These are phyloP conservation scores for Salix suchowensis DNA, from an alignment of 345 rosid genomes.

Conservation along the genomic window DNA sequence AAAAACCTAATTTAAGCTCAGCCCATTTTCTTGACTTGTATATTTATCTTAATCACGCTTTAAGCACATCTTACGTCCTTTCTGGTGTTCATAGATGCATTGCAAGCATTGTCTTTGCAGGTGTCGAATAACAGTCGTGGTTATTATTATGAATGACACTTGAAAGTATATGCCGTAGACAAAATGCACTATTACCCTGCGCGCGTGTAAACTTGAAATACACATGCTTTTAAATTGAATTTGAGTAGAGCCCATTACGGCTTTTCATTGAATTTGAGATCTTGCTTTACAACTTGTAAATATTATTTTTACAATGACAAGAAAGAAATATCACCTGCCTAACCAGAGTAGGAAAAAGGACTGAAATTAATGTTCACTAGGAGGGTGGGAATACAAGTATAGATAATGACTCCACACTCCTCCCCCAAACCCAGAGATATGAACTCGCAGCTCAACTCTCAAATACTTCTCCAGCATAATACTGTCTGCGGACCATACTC, in stretches of 20 bases:
- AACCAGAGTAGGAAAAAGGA: not conserved
- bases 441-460: conserved; percentile 30
- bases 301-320: conserved; percentile 12
- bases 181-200: too few species aligned
- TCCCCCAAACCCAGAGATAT: not conserved
- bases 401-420: not conserved
- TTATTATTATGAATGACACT: too few species aligned
- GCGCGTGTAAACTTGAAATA: too few species aligned
- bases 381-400: not conserved
- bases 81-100: too few species aligned
- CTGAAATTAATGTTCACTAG: not conserved
- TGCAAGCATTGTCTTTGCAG: too few species aligned
- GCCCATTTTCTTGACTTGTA: not conserved
- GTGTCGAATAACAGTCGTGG: too few species aligned
- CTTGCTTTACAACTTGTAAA: not conserved
- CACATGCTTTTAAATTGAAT: too few species aligned
- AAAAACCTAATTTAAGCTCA: not conserved
- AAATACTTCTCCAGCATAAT: conserved; percentile 24
- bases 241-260: not conserved
- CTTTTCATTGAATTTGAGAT: not conserved
- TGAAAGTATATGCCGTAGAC: too few species aligned
- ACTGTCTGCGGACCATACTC: conserved; percentile 18
- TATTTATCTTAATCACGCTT: too few species aligned
- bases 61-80: too few species aligned
- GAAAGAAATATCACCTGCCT: not conserved